Evolutionary conservation across 169 alveolate species (phyloP).

Genomic region (Fabrea salina): DNA sequence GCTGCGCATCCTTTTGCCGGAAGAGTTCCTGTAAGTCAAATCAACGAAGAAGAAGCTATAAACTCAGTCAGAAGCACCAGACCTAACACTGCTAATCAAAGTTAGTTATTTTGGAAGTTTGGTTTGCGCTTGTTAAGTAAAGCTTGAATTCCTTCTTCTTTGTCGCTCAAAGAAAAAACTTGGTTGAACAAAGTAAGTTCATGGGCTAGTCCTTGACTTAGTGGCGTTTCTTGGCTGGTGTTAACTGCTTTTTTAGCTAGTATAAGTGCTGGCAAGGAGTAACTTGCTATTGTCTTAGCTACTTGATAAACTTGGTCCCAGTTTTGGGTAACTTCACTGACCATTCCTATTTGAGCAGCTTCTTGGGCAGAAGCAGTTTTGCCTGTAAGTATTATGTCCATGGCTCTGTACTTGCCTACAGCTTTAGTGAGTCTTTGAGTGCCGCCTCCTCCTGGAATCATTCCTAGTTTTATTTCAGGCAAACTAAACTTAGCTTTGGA

Average conservation of each 20-base stretch:
- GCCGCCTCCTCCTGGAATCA: slow-evolving; percentile 82
- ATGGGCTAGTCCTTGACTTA: slow-evolving; percentile 35
- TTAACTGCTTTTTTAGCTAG: slow-evolving; percentile 38
- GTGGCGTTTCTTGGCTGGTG: slow-evolving; percentile 25
- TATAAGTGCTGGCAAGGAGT: slow-evolving; percentile 41
- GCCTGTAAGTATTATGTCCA: slow-evolving; percentile 77
- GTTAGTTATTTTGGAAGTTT: slow-evolving; percentile 30
- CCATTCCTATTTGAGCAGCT: slow-evolving; percentile 63
- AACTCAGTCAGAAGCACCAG: no score
- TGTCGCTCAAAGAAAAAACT: slow-evolving; percentile 35
- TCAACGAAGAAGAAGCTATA: no score
- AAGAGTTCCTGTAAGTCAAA: no score
- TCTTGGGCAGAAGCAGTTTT: slow-evolving; percentile 64
- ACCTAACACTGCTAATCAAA: no score
- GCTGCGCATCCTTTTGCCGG: no score
- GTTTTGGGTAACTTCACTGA: slow-evolving; percentile 35
- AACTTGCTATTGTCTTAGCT: slow-evolving; percentile 17
- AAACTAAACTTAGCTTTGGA: slow-evolving; percentile 79
- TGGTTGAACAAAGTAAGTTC: slow-evolving; percentile 44
- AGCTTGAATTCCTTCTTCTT: slow-evolving; percentile 52
- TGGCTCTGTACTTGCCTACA: slow-evolving; percentile 80
- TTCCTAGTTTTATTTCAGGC: slow-evolving; percentile 80
- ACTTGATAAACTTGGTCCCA: background rate
- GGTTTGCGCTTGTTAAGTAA: slow-evolving; percentile 47
- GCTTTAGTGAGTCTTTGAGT: slow-evolving; percentile 74